Percentiles rank a stretch among this genome's conserved stretches.
These are phyloP conservation scores for Dryas integrifolia DNA, from an alignment of 331 rosid species.

Conservation along the genomic window DNA sequence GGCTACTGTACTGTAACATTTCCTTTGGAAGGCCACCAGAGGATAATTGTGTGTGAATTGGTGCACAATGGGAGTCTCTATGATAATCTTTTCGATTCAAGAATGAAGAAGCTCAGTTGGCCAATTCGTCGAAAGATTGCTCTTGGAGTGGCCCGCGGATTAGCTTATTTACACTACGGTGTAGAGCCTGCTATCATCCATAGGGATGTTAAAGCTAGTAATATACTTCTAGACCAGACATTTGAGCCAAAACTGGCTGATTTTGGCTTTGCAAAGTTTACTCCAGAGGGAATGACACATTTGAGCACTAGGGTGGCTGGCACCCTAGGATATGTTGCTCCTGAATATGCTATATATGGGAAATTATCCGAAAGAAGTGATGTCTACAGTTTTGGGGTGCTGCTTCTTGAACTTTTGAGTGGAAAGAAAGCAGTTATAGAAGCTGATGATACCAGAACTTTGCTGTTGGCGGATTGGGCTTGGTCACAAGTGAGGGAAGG, in stretches of 20 bases:
- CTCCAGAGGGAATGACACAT: slow-evolving; percentile 30
- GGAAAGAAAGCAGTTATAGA: slow-evolving; percentile 28
- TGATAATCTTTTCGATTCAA: slow-evolving; percentile 25
- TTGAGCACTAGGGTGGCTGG: slow-evolving; percentile 34
- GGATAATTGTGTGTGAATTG: slow-evolving; percentile 29
- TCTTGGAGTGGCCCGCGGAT: slow-evolving; percentile 29
- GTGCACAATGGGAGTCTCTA: slow-evolving; percentile 32
- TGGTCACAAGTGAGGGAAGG: slow-evolving; percentile 34
- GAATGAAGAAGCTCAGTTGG: slow-evolving; percentile 24
- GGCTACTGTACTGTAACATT: slow-evolving; percentile 26
- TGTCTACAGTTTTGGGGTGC: slow-evolving; percentile 31
- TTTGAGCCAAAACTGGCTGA: slow-evolving; percentile 35
- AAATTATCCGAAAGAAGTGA: slow-evolving; percentile 28
- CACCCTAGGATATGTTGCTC: slow-evolving; percentile 33
- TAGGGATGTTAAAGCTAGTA: slow-evolving; percentile 30
- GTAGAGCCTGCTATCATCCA: slow-evolving; percentile 34
- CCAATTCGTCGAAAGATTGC: slow-evolving; percentile 26
- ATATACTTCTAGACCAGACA: slow-evolving; percentile 29
- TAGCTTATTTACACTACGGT: slow-evolving; percentile 29
- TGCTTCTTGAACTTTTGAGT: slow-evolving; percentile 30
- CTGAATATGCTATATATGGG: slow-evolving; percentile 33
- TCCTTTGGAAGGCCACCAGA: slow-evolving; percentile 24
- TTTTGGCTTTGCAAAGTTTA: slow-evolving; percentile 35
- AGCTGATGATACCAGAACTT: background rate
- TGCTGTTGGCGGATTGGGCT: slow-evolving; percentile 33